phyloP scores from a whole-genome alignment of 306 rosid genomes.

The Rosa chinensis region DNA sequence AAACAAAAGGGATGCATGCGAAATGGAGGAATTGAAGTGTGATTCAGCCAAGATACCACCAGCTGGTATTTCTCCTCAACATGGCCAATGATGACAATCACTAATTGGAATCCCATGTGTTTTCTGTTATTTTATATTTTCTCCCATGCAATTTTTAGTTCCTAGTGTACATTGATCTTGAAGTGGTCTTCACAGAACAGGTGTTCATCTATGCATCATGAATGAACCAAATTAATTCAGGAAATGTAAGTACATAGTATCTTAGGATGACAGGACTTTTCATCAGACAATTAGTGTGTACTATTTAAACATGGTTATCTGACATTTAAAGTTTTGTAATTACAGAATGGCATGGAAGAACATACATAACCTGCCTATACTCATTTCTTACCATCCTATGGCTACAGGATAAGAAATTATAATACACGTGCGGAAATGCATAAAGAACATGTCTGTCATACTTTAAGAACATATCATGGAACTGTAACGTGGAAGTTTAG shows the following conservation, averaged over 20 bases:
- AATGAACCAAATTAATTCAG: background rate
- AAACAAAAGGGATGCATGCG: background rate
- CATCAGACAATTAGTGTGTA: background rate
- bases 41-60: background rate
- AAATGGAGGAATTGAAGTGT: background rate
- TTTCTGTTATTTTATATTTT: background rate
- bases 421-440: background rate
- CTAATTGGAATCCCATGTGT: background rate
- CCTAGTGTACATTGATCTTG: background rate
- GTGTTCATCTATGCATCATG: background rate
- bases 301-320: background rate
- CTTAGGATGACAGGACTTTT: background rate
- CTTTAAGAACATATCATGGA: background rate
- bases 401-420: background rate
- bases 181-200: background rate
- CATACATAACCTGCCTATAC: background rate
- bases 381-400: conserved; percentile 9
- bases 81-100: background rate
- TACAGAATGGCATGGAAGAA: conserved; percentile 1
- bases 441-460: background rate
- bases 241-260: background rate
- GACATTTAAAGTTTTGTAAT: background rate
- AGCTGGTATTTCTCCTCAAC: background rate
- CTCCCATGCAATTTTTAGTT: background rate
- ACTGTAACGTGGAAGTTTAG: background rate